Evolutionary conservation across 768 basidiomycete genomes (phyloP).

Genomic region (Mycena latifolia): DNA sequence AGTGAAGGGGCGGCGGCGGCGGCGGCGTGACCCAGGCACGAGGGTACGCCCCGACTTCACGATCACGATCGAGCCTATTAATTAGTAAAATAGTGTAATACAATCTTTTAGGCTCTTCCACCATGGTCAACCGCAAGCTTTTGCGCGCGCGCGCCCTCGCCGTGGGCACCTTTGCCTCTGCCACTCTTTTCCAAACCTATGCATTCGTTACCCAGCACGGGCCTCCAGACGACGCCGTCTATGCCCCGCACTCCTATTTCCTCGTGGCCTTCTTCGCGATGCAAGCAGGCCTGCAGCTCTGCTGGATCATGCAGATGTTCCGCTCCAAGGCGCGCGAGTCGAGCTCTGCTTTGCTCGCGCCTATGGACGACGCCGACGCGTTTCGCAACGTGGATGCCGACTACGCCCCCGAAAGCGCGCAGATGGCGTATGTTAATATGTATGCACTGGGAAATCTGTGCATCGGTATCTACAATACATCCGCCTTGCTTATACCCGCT

Average conservation of each 20-base stretch:
- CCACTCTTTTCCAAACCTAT: conserved; percentile 2
- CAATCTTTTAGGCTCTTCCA: not conserved
- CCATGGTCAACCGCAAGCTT: conserved; percentile 10
- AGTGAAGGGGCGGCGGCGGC: not conserved
- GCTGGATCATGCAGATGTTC: conserved; percentile 28
- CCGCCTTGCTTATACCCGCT: not conserved
- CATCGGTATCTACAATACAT: conserved; percentile 40
- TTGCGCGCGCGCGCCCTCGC: conserved; percentile 19
- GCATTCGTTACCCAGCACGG: not conserved
- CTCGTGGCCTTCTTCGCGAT: conserved; percentile 22
- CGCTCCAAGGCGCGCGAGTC: not conserved
- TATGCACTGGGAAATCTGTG: conserved; percentile 49
- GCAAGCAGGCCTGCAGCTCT: conserved; percentile 19
- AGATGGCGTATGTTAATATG: conserved; percentile 45
- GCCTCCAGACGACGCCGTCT: conserved; percentile 1
- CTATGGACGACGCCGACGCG: not conserved
- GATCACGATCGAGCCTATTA: not conserved
- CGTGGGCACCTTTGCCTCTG: not conserved
- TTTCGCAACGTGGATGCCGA: not conserved
- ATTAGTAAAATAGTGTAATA: not conserved
- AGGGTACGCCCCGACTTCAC: no score
- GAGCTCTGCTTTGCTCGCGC: not conserved
- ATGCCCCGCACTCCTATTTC: conserved; percentile 29
- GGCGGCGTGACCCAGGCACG: not conserved
- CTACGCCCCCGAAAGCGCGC: conserved; percentile 32